Percentiles rank a stretch among this genome's conserved stretches.
These are phyloP conservation scores for Harrya chromipes DNA, from an alignment of 768 basidiomycete species.

Conservation along the genomic window DNA sequence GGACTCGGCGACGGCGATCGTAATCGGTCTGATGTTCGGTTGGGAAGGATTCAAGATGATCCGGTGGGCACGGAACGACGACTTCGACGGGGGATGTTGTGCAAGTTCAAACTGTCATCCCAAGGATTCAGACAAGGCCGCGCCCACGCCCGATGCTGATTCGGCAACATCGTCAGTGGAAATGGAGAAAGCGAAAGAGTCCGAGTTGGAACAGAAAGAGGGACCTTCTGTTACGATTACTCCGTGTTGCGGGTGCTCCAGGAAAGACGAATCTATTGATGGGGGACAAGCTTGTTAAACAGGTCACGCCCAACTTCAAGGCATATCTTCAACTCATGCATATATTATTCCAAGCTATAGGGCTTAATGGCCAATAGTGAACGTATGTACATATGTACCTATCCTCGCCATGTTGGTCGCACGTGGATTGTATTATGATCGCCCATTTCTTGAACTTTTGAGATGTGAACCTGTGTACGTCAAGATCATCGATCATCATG, in stretches of 20 bases:
- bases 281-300: constrained; percentile 7
- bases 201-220: not conserved
- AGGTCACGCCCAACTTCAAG: no score
- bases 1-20: constrained; percentile 41
- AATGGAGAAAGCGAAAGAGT: not conserved
- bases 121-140: not conserved
- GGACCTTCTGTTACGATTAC: not conserved
- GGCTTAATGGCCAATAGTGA: no score
- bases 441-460: no score
- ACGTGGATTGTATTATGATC: no score
- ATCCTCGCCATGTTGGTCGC: no score
- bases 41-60: constrained; percentile 46
- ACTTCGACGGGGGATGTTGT: constrained; percentile 41
- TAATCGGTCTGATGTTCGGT: constrained; percentile 40
- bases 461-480: no score
- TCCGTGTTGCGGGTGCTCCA: not conserved
- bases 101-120: not conserved
- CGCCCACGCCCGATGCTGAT: not conserved
- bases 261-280: not conserved
- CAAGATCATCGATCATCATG: no score
- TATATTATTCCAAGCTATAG: no score
- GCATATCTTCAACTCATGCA: no score
- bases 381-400: no score
- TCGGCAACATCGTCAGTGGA: not conserved
- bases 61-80: constrained; percentile 34